Evolutionary conservation across 805 yeast genomes (phyloP).

Genomic region (Clavispora fructus): DNA sequence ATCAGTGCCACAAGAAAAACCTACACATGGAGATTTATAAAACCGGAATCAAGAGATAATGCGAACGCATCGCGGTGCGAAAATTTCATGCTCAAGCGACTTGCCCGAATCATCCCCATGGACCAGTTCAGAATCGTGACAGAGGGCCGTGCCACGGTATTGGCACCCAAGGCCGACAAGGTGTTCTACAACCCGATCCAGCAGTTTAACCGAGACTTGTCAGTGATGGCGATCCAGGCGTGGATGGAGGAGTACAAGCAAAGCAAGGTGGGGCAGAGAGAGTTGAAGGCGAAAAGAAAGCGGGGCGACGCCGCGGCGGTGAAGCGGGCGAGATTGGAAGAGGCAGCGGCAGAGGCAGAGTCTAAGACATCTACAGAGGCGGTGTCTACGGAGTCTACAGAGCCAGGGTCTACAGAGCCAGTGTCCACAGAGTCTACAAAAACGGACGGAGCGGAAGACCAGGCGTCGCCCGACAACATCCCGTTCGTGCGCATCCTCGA

Average conservation of each 20-base stretch:
- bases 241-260: conserved; percentile 65
- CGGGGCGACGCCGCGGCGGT: conserved; percentile 12
- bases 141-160: conserved; percentile 83
- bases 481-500: conserved; percentile 60
- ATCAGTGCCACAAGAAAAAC: too few relatives aligned
- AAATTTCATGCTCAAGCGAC: conserved; percentile 1
- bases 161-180: conserved; percentile 73
- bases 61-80: neutral
- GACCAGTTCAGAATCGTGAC: conserved; percentile 32
- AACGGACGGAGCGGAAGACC: too few relatives aligned
- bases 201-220: conserved; percentile 90
- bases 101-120: conserved; percentile 1
- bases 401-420: too few relatives aligned
- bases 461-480: neutral
- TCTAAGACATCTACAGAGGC: too few relatives aligned
- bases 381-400: too few relatives aligned
- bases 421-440: too few relatives aligned
- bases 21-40: too few relatives aligned
- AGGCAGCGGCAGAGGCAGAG: too few relatives aligned
- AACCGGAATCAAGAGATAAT: too few relatives aligned
- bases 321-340: neutral
- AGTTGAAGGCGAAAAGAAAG: conserved; percentile 15
- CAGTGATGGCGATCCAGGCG: conserved; percentile 79
- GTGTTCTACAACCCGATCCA: conserved; percentile 97
- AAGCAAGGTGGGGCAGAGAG: conserved; percentile 23